Base-by-base conservation (phyloP, 805 yeast species). In the Pichia occidentalis region DNA sequence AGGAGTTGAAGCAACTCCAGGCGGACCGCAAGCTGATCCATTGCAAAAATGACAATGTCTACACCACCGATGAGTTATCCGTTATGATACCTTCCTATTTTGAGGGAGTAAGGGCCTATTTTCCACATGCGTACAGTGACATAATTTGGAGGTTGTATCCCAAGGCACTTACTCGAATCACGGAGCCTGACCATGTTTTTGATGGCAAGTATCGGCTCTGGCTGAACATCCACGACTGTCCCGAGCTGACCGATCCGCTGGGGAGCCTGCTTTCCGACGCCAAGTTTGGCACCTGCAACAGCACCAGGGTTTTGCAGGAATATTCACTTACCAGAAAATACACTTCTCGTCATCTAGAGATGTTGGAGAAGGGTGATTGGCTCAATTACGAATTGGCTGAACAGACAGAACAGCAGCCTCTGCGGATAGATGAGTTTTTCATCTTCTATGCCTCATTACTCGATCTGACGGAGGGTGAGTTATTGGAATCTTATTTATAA, bases 121-220 rank as follows among this genome's bases (percentile, higher is more conserved):
- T 74, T 17, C 83, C 82, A 1, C 50, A 57, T 29, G 50, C 51
- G 33, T 56, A 56, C 40, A 50, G 64, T 8, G 52, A 57, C 7
- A 50, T 71, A 1, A 56, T 80, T 27, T 53, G 57, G 18, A 61
- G 67, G 28, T 84, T 80, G 52, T 80, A 80, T 42, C 59, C 55
- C 5, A 53, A 59, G 27, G 57, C 65, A 1, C 34, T 65, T 18
- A 51, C 32, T 5, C 10, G 39, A 21, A 32, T 25, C 55, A 55
- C 53, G 13, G 76, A 59, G 48, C 53, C 59, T 9, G 63, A 59
- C 1, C 69, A 69, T 45, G 55, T 62, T 2, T 81, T 62, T 49
- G 51, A 75, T 20, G 72, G 75, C 1, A 69, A 70, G 34, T 51
- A 79, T 31, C 59, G 83, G 31, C 53, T 71, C 13, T 82, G 92